Evolutionary conservation across 225 moss, liverwort and hornwort species (phyloP).

Genomic region (Pseudisothecium myosuroides): DNA sequence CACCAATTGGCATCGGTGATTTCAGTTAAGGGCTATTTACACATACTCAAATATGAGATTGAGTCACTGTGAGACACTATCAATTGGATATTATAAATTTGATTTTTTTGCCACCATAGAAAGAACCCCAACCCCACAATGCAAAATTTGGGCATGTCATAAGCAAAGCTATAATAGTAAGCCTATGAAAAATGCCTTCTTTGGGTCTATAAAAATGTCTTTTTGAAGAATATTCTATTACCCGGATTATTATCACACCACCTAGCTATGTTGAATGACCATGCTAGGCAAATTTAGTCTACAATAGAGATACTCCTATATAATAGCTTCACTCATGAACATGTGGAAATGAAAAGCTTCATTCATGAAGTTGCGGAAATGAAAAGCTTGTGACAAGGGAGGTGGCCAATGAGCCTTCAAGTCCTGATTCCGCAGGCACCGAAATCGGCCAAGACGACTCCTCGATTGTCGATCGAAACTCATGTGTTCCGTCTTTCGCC

Average conservation of each 20-base stretch:
- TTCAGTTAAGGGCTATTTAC: background rate
- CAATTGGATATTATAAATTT: background rate
- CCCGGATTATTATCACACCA: background rate
- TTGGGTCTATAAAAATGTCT: accelerated
- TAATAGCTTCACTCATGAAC: background rate
- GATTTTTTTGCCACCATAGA: background rate
- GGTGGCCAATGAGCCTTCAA: background rate
- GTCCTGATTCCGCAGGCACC: background rate
- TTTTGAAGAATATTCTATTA: background rate
- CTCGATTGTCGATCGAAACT: background rate
- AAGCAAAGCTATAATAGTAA: background rate
- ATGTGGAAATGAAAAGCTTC: background rate
- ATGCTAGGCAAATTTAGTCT: background rate
- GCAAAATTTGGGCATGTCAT: background rate
- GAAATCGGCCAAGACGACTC: background rate
- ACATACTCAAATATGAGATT: background rate
- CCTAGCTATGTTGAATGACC: background rate
- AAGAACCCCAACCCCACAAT: too few species aligned
- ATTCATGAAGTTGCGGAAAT: background rate
- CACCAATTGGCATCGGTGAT: background rate
- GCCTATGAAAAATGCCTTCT: background rate
- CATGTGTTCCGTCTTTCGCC: background rate
- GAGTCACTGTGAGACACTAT: accelerated
- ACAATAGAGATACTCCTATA: too few species aligned
- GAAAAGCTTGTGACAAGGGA: background rate